phyloP scores from a whole-genome alignment of 495 filamentous ascomycete species.

The Penicillium ucsense region DNA sequence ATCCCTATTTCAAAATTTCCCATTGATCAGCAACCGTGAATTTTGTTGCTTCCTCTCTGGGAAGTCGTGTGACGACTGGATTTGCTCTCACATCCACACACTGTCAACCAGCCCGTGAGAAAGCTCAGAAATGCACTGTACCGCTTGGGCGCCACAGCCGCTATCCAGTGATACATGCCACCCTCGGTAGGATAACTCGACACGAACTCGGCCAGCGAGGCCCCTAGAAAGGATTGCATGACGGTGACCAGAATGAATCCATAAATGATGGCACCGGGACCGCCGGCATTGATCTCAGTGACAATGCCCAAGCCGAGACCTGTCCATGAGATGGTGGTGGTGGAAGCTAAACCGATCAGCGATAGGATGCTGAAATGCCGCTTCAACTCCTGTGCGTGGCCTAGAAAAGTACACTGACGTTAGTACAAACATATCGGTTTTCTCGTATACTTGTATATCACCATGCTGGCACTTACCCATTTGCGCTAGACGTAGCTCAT shows the following conservation, averaged over 20 bases:
- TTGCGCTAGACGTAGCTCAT: constrained; percentile 1
- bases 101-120: neutral
- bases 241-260: neutral
- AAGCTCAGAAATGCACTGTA: neutral
- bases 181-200: constrained; percentile 1
- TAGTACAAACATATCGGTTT: too few relatives aligned
- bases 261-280: constrained; percentile 1
- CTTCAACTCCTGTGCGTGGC: constrained; percentile 1
- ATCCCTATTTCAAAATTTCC: neutral
- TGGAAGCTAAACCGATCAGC: constrained; percentile 1
- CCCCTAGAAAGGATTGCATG: constrained; percentile 1
- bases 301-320: constrained; percentile 1
- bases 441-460: neutral
- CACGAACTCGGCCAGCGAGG: neutral
- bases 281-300: constrained; percentile 1
- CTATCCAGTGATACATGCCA: constrained; percentile 2
- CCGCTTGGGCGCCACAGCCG: neutral
- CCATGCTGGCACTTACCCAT: neutral
- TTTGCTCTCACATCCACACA: neutral
- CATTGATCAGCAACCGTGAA: too few relatives aligned
- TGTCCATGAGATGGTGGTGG: neutral
- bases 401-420: neutral
- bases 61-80: too few relatives aligned
- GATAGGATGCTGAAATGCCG: neutral
- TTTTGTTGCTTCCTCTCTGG: neutral